Base-by-base conservation (phyloP, 371 early-diverging fungal genomes). In the Encephalitozoon hellem region DNA sequence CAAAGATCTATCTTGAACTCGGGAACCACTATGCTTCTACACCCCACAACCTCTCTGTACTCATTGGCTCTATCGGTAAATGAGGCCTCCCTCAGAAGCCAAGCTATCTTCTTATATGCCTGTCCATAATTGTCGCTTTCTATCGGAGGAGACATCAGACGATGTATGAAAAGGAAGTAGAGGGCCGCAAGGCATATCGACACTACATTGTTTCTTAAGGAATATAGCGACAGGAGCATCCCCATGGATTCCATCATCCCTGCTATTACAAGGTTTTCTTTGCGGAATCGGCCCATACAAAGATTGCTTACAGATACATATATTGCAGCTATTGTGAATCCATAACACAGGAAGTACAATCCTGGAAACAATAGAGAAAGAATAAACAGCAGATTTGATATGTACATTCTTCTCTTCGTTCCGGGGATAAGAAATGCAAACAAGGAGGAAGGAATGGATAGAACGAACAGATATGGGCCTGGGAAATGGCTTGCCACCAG, bases 381-480 rank as follows among this genome's bases (percentile, higher is more conserved):
- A 59, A 59, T 32, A 59, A 59, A 59, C 59, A 59, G 12, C 0
- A 21, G 4, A 21, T 59, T 59, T 21, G 59, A 59, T 21, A 59
- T 21, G 15, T 21, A 59, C 59, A 59, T 59, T 21, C 21, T 59
- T 21, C n/a, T 32, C 34, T 59, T 59, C 5, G 28, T 59, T 1
- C 38, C 59, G 32, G 30, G 30, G 6, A 59, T 21, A n/a, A 38
- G 15, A 59, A 59, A 34, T 59, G 59, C 59, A 59, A 21, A 15
- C 12, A 59, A 11, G 11, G 59, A 59, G 4, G 59, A 59, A n/a
- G 32, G 59, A 59, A 59, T 59, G 34, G 59, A 59, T n/a, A 59
- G 34, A 30, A 18, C 59, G 34, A 59, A 59, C 18, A 59, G 59
- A 18, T 30, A 34, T 34, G 59, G 28, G 1, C 28, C 59, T 4